These are phyloP conservation scores for Strigomonas culicis DNA, from an alignment of 208 protist genomes.

Conservation along the genomic window DNA sequence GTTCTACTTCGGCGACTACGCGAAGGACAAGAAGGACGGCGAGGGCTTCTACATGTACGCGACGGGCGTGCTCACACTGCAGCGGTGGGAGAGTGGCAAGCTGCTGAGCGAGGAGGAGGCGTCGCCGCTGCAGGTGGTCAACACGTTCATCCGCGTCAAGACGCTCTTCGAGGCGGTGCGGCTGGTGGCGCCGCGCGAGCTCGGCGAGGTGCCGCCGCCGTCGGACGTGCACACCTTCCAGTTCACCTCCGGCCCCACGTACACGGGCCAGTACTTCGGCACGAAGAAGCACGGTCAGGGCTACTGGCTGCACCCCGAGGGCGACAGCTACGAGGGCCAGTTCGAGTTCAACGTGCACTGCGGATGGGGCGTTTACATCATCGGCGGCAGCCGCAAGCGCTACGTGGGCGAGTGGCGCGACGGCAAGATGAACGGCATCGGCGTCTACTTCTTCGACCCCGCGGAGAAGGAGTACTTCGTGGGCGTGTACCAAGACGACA, in stretches of 20 bases:
- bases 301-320: constrained; percentile 85
- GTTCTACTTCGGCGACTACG: constrained; percentile 75
- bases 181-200: constrained; percentile 47
- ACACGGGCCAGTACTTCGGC: constrained; percentile 82
- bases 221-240: constrained; percentile 82
- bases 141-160: constrained; percentile 37
- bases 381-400: constrained; percentile 82
- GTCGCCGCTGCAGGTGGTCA: constrained; percentile 57
- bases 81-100: constrained; percentile 65
- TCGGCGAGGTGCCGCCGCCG: constrained; percentile 50
- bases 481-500: constrained; percentile 72
- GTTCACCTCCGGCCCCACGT: constrained; percentile 84
- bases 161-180: constrained; percentile 43
- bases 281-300: constrained; percentile 88
- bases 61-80: constrained; percentile 73
- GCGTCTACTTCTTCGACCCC: constrained; percentile 89
- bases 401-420: constrained; percentile 83
- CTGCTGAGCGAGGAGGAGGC: constrained; percentile 62
- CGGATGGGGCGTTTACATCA: constrained; percentile 89
- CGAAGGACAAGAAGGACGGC: constrained; percentile 80
- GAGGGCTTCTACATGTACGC: constrained; percentile 84
- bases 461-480: constrained; percentile 89
- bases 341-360: constrained; percentile 86
- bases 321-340: constrained; percentile 87
- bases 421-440: constrained; percentile 87